Percentiles rank a stretch among this genome's conserved stretches.
Conservation (phyloP, 345 rosid species). For the Turnera subulata region DNA sequence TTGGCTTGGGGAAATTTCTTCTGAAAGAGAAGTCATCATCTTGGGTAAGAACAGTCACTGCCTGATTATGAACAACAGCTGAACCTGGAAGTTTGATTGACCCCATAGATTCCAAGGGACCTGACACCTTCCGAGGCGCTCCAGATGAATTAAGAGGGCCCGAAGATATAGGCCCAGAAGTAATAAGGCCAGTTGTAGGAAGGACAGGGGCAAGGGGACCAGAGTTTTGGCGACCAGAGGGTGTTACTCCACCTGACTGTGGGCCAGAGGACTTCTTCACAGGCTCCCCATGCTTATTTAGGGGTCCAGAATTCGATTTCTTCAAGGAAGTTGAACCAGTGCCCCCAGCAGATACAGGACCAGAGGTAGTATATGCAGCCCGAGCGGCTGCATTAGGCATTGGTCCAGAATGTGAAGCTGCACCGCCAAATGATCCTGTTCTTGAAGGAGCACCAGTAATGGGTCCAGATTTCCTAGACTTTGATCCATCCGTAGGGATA, state of each 20-base stretch:
- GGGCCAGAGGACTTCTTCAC: conserved; percentile 87
- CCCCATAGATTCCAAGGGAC: conserved; percentile 84
- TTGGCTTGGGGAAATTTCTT: conserved; percentile 67
- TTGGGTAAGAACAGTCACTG: conserved; percentile 65
- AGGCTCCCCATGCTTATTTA: conserved; percentile 90
- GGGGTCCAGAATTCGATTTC: conserved; percentile 92
- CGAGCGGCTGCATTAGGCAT: conserved; percentile 77
- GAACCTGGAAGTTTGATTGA: conserved; percentile 56
- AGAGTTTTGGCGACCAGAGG: conserved; percentile 76
- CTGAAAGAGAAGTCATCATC: conserved; percentile 66
- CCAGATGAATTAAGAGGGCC: conserved; percentile 84
- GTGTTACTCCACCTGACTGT: conserved; percentile 85
- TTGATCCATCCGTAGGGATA: conserved; percentile 61
- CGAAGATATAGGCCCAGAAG: conserved; percentile 87
- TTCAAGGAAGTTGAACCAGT: conserved; percentile 77
- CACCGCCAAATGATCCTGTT: conserved; percentile 86
- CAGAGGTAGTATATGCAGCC: conserved; percentile 61
- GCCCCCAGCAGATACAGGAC: conserved; percentile 55
- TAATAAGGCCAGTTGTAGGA: conserved; percentile 89
- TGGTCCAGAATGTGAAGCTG: conserved; percentile 80
- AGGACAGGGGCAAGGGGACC: conserved; percentile 89
- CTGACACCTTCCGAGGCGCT: conserved; percentile 84
- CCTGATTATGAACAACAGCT: conserved; percentile 69
- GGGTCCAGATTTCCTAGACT: conserved; percentile 94
- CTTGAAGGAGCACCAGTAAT: conserved; percentile 72